Base-by-base conservation (phyloP, 2,329 filamentous ascomycete species). In the Tolypocladium cylindrosporum region DNA sequence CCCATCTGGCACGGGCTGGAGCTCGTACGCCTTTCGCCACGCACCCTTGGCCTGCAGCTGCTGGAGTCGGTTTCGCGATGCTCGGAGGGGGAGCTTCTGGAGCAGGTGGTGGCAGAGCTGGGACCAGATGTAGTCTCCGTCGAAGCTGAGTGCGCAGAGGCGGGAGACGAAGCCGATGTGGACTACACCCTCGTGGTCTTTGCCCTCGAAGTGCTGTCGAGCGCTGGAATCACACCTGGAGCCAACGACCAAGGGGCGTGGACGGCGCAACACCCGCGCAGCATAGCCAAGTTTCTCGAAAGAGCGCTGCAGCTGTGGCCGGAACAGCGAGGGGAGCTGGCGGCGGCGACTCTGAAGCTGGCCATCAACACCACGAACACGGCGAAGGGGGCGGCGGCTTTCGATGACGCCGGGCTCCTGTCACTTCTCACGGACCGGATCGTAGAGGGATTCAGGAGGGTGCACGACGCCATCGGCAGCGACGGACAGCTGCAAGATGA, bases 351-450 rank as follows among this genome's bases (percentile, higher is more conserved):
- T 2, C 61, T 75, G 41, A 75, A 89, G 58, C 79, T 97, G 4
- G 86, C 90, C 41, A 81, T 96, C 61, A 96, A 96, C 66, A 80
- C 92, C 55, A 94, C 91, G 10, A 96, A 96, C 74, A 90, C 91
- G 64, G 89, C 89, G 61, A 74, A 81, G 16, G 85, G 90, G 14
- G 91, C 89, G 45, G 80, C 83, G 37, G 75, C 83, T 3, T 91
- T 96, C 65, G 81, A 87, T 37, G 77, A 82, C n/a, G 78, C 79
- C 55, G 76, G 77, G 10, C 73, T 88, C 11, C 75, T 85, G 58
- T 68, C 75, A 43, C 65, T 71, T 59, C 68, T 86, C 16, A 77
- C 77, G 1, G 68, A 71, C 2, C 74, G 77, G 1, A 79, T 88
- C 34, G 77, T 84, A 7, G 70, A 71, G 3, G 77, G 78, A 2